Percentiles rank a stretch among this genome's conserved stretches.
Conservation (phyloP, 2,329 filamentous ascomycete species). For the Pestalotiopsis sp. region DNA sequence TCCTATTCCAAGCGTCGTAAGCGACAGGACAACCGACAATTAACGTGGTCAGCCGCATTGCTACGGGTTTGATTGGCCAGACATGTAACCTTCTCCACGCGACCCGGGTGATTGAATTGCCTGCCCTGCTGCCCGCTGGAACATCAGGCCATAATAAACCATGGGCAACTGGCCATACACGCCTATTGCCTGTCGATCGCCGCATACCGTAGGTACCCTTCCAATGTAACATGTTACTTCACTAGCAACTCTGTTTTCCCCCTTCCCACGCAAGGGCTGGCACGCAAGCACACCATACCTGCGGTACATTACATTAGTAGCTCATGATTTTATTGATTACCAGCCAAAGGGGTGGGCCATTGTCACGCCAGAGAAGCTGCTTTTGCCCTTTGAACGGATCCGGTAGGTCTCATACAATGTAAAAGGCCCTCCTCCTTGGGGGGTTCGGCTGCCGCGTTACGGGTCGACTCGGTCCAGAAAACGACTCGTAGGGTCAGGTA, state of each 20-base stretch:
- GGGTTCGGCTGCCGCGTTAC: neutral
- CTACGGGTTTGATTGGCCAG: neutral
- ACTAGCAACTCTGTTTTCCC: neutral
- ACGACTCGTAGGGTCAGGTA: neutral
- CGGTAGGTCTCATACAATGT: neutral
- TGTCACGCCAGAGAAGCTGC: slow-evolving; percentile 3
- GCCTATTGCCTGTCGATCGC: neutral
- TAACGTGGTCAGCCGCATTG: neutral
- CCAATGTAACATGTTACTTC: neutral
- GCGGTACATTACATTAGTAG: neutral
- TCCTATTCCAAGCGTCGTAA: slow-evolving; percentile 3
- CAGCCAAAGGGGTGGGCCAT: neutral
- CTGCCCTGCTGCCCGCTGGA: neutral
- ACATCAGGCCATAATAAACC: slow-evolving; percentile 7
- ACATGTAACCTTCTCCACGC: neutral
- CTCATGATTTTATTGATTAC: neutral
- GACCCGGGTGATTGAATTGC: neutral
- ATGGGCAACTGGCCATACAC: neutral
- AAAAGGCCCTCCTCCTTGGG: neutral
- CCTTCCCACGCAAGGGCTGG: neutral
- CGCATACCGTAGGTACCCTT: neutral
- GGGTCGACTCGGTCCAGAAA: neutral
- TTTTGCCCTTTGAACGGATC: neutral
- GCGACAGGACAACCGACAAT: neutral
- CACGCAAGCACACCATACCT: neutral